Evolutionary conservation across 2,329 filamentous ascomycete species (phyloP).

Genomic region (Curvularia sp.): DNA sequence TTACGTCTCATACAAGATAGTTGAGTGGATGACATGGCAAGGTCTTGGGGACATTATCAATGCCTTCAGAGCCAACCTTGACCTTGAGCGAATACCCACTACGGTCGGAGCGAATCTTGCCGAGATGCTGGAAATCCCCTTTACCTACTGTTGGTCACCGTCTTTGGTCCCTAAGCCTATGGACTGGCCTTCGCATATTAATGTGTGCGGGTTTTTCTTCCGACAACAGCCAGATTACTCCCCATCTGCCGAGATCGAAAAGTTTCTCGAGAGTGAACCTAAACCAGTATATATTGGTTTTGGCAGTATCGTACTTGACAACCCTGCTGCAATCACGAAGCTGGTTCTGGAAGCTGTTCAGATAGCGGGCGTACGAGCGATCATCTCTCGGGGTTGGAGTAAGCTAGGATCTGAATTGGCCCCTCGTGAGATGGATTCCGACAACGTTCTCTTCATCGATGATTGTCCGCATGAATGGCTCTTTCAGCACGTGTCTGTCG

Average conservation of each 20-base stretch:
- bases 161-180: slow-evolving; percentile 29
- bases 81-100: slow-evolving; percentile 48
- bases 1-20: slow-evolving; percentile 55
- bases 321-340: slow-evolving; percentile 54
- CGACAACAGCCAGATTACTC: slow-evolving; percentile 47
- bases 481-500: slow-evolving; percentile 76
- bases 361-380: slow-evolving; percentile 49
- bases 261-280: slow-evolving; percentile 57
- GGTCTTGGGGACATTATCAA: slow-evolving; percentile 59
- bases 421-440: not conserved
- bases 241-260: slow-evolving; percentile 49
- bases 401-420: not conserved
- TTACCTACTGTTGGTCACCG: slow-evolving; percentile 58
- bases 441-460: slow-evolving; percentile 61
- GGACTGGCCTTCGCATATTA: slow-evolving; percentile 27
- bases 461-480: slow-evolving; percentile 82
- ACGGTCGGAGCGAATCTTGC: slow-evolving; percentile 45
- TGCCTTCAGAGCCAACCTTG: slow-evolving; percentile 48
- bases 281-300: slow-evolving; percentile 65
- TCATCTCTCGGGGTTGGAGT: slow-evolving; percentile 58
- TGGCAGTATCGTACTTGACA: slow-evolving; percentile 63
- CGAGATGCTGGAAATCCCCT: slow-evolving; percentile 50
- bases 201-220: slow-evolving; percentile 58
- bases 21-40: slow-evolving; percentile 60
- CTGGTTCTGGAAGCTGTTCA: slow-evolving; percentile 57